Base-by-base conservation (phyloP, 805 yeast species). In the Citeromyces matritensis region DNA sequence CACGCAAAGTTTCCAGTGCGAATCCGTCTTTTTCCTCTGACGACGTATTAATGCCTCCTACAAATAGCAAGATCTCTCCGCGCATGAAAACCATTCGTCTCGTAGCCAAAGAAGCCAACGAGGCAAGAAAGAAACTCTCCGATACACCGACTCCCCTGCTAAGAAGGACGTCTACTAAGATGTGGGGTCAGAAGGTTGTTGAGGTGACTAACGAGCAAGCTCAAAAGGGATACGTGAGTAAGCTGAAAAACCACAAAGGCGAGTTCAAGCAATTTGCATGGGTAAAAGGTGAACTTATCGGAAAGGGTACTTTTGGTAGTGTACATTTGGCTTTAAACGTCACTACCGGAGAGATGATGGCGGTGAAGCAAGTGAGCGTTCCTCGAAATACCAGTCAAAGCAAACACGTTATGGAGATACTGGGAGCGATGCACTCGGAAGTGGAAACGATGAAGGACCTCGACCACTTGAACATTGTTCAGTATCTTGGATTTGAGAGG, bases 321-420 rank as follows among this genome's bases (percentile, higher is more conserved):
- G 99, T 91, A 1, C 88, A 67, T 47, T 60, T 91, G 34, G 96
- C 95, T 1, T 63, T 91, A 46, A 91, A 91, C 51, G 86, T 85
- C 11, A 91, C 97, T 1, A 84, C 95, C 0, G 97, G 97, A 33
- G 99, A 91, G 45, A 85, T 91, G 94, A 79, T 91, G 58, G 99
- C 99, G 0, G 98, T 91, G 2, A 91, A 91, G 48, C 98, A 91
- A 53, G 95, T 88, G 2, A 75, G 68, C 27, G 76, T 78, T 9
- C 75, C 82, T 1, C 39, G 45, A 3, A 51, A 56, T 33, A 46
- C 61, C 23, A 42, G 56, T 12, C 60, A 54, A 31, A 58, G 61
- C 30, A 58, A 62, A 15, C 64, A 67, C 31, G 56, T 63, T 3
- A 51, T 57, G 17, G 85, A 72, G 35, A 81, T 78, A 2, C 66